These are phyloP conservation scores for Yamadazyma aaseri DNA, from an alignment of 1,139 yeast species.

Conservation along the genomic window DNA sequence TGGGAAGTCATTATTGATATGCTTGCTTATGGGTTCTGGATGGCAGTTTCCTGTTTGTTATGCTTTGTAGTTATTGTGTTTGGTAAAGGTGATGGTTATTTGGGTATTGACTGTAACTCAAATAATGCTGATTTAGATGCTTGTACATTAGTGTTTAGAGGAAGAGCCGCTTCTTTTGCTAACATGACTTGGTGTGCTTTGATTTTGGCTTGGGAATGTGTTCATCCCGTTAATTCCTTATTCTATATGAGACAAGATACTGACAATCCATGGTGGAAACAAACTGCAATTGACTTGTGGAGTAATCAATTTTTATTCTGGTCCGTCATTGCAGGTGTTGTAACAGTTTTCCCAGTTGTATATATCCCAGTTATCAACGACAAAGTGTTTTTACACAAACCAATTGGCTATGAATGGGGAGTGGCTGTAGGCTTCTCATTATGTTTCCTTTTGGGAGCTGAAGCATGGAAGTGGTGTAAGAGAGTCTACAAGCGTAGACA, in stretches of 20 bases:
- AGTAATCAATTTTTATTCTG: constrained; percentile 76
- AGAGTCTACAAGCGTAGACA: constrained; percentile 50
- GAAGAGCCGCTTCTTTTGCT: constrained; percentile 80
- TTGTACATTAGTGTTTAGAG: constrained; percentile 70
- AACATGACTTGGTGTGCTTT: constrained; percentile 91
- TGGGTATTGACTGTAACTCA: constrained; percentile 65
- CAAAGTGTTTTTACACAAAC: constrained; percentile 71
- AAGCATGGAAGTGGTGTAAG: constrained; percentile 66
- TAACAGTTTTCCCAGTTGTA: constrained; percentile 76
- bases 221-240: constrained; percentile 72
- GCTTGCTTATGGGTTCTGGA: constrained; percentile 69
- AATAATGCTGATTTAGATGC: constrained; percentile 15
- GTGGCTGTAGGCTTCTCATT: constrained; percentile 64
- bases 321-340: constrained; percentile 74
- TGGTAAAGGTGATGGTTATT: constrained; percentile 63
- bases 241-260: constrained; percentile 74
- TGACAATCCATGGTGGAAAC: constrained; percentile 58
- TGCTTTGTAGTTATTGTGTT: constrained; percentile 67
- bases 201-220: constrained; percentile 86
- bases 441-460: constrained; percentile 60
- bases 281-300: constrained; percentile 64
- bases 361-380: constrained; percentile 86
- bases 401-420: constrained; percentile 85
- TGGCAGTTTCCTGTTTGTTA: constrained; percentile 72
- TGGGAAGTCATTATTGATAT: constrained; percentile 72